These are phyloP conservation scores for Vigna mungo DNA, from an alignment of 306 rosid species.

Conservation along the genomic window DNA sequence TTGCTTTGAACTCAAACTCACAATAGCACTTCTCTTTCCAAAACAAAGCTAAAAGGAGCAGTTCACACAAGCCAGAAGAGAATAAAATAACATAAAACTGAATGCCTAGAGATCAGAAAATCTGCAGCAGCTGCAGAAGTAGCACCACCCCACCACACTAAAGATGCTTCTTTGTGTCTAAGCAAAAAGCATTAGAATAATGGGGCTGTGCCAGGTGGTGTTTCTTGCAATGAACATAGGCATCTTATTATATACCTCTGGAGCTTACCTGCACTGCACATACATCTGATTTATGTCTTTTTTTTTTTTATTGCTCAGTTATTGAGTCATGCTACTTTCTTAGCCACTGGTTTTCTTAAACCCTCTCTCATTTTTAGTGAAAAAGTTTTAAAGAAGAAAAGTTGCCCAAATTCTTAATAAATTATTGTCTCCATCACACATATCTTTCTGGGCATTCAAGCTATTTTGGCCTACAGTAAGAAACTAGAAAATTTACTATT, in stretches of 20 bases:
- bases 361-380: neutral
- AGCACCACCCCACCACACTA: constrained; percentile 52
- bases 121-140: constrained; percentile 42
- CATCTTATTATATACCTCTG: constrained; percentile 38
- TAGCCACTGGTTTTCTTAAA: constrained; percentile 6
- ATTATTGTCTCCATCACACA: neutral
- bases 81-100: constrained; percentile 45
- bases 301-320: constrained; percentile 40
- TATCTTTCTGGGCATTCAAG: neutral
- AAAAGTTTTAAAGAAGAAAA: constrained; percentile 19
- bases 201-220: constrained; percentile 46
- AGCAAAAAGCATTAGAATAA: constrained; percentile 48
- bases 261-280: constrained; percentile 38
- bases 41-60: constrained; percentile 31
- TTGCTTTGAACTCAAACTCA: constrained; percentile 63
- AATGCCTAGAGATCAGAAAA: constrained; percentile 65
- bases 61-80: neutral
- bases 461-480: too few species aligned
- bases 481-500: too few species aligned
- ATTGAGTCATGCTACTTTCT: constrained; percentile 14
- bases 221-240: constrained; percentile 42
- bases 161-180: constrained; percentile 57
- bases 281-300: constrained; percentile 31
- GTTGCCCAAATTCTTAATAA: neutral
- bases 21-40: neutral